Conservation (phyloP, 73 alveolate genomes). For the Symbiodinium natans region DNA sequence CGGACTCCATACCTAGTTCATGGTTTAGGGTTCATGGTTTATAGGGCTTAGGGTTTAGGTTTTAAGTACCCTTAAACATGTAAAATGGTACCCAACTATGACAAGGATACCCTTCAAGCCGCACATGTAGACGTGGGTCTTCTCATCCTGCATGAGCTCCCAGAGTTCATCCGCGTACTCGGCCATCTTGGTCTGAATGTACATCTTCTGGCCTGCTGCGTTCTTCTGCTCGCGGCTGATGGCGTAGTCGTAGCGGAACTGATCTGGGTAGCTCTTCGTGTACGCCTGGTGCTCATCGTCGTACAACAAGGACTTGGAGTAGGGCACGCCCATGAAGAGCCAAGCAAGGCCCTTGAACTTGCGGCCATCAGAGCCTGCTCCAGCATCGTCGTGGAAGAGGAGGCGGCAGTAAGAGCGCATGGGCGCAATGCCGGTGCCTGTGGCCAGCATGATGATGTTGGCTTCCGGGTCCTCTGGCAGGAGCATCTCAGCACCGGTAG, state of each 20-base stretch:
- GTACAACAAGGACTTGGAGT: slow-evolving; percentile 36
- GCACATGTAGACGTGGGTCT: slow-evolving; percentile 87
- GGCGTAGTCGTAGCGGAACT: slow-evolving; percentile 71
- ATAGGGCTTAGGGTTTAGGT: too few relatives aligned
- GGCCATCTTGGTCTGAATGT: slow-evolving; percentile 78
- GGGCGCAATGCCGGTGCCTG: slow-evolving; percentile 94
- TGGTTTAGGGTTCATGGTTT: too few relatives aligned
- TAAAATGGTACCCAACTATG: too few relatives aligned
- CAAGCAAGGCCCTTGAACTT: slow-evolving; percentile 93
- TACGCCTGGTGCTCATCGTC: slow-evolving; percentile 54
- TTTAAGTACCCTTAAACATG: too few relatives aligned
- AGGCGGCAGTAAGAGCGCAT: slow-evolving; percentile 31
- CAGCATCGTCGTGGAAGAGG: slow-evolving; percentile 57
- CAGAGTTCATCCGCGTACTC: slow-evolving; percentile 73
- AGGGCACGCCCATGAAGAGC: slow-evolving; percentile 87
- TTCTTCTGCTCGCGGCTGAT: slow-evolving; percentile 67
- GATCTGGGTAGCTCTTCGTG: neutral
- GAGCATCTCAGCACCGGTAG: slow-evolving; percentile 78
- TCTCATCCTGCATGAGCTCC: slow-evolving; percentile 68
- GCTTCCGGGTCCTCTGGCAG: slow-evolving; percentile 41
- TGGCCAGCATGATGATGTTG: slow-evolving; percentile 84
- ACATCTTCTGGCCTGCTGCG: slow-evolving; percentile 78
- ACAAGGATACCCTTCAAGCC: too few relatives aligned
- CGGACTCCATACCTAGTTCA: slow-evolving; percentile 50
- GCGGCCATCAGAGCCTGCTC: slow-evolving; percentile 76